phyloP scores from a whole-genome alignment of 2,329 filamentous ascomycete species.

The Botrytis sinoallii region DNA sequence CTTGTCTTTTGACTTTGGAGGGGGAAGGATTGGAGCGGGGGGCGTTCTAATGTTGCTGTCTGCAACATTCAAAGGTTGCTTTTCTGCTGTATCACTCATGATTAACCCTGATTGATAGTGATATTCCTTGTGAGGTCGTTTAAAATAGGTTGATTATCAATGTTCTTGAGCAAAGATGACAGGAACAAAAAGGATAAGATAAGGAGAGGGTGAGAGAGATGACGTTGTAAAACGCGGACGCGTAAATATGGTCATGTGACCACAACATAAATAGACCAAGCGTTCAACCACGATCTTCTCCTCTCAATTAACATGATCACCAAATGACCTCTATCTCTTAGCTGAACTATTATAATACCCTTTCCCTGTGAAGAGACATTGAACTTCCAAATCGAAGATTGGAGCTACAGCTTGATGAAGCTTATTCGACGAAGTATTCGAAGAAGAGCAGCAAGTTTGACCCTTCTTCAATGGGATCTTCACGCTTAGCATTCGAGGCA shows the following conservation, averaged over 20 bases:
- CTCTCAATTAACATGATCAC: neutral
- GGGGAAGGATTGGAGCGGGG: neutral
- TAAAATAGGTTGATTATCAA: neutral
- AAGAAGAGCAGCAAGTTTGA: neutral
- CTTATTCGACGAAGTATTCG: neutral
- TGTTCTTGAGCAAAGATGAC: neutral
- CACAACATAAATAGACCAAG: neutral
- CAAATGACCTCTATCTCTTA: neutral
- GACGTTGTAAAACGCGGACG: neutral
- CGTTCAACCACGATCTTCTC: neutral
- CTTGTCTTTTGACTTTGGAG: neutral
- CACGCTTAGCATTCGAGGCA: neutral
- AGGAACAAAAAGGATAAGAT: neutral
- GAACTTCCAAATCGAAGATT: neutral
- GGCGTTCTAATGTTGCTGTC: neutral
- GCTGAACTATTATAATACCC: neutral
- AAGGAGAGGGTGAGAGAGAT: neutral
- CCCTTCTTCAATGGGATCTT: neutral
- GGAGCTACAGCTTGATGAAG: neutral
- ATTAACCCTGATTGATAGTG: neutral
- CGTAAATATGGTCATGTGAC: neutral
- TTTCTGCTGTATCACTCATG: neutral
- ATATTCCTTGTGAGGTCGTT: neutral
- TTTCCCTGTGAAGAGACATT: neutral
- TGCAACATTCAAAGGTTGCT: neutral